Conservation (phyloP, 352 stramenopile genomes). For the Pythium aristosporum region DNA sequence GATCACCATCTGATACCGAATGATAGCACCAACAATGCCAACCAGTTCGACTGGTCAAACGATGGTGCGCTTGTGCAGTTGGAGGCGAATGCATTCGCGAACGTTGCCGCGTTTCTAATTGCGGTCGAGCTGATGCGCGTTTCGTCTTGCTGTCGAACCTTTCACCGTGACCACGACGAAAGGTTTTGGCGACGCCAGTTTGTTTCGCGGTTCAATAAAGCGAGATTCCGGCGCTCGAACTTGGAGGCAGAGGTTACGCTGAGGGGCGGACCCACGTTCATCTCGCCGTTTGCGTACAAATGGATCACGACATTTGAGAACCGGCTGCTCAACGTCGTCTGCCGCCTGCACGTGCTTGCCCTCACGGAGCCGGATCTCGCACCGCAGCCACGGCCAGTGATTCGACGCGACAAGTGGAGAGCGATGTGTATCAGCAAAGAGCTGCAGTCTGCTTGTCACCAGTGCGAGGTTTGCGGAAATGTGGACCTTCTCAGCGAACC, state of each 20-base stretch:
- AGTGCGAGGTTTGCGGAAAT: conserved; percentile 38
- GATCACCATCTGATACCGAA: background rate
- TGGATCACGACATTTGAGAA: conserved; percentile 25
- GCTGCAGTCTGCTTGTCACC: conserved; percentile 29
- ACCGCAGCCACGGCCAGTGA: background rate
- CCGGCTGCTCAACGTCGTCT: conserved; percentile 18
- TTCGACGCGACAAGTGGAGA: conserved; percentile 28
- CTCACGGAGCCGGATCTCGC: conserved; percentile 7
- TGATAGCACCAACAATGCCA: background rate
- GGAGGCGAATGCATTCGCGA: conserved; percentile 34
- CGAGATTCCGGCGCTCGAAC: background rate
- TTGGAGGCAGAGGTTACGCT: background rate
- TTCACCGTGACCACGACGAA: conserved; percentile 25
- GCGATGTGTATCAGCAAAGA: conserved; percentile 31
- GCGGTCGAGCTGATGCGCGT: conserved; percentile 35
- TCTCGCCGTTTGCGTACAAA: conserved; percentile 13
- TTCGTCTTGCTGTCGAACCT: conserved; percentile 24
- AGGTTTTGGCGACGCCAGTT: conserved; percentile 40
- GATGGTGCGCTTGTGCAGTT: conserved; percentile 20
- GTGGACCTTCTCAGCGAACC: conserved; percentile 32
- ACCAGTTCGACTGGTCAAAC: background rate
- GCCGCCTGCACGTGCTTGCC: conserved; percentile 9
- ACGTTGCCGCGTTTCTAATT: conserved; percentile 38
- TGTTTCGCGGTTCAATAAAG: conserved; percentile 13
- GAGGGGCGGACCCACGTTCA: conserved; percentile 1